Conservation (phyloP, 208 protist species). For the Herpetomonas samuelpessoai region DNA sequence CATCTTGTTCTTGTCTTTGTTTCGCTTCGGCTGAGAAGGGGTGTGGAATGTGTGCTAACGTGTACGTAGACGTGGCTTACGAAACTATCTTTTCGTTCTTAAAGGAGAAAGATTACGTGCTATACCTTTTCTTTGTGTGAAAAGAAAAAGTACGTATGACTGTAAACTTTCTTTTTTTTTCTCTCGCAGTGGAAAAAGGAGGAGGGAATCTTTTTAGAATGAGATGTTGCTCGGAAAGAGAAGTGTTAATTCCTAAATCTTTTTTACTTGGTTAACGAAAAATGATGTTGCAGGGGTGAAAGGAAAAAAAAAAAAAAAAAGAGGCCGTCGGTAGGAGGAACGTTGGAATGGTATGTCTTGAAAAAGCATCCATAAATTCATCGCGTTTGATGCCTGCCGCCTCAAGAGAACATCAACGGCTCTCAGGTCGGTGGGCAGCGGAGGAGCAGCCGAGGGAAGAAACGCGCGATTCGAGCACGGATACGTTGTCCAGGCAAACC, state of each 20-base stretch:
- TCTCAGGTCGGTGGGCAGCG: too few relatives aligned
- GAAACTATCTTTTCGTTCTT: slow-evolving; percentile 4
- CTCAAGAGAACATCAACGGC: too few relatives aligned
- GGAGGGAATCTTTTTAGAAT: slow-evolving; percentile 1
- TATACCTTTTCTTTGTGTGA: slow-evolving; percentile 10
- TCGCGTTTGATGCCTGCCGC: too few relatives aligned
- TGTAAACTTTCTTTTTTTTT: slow-evolving; percentile 9
- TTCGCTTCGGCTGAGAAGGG: neutral
- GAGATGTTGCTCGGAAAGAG: neutral
- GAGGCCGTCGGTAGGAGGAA: slow-evolving; percentile 1
- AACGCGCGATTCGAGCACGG: too few relatives aligned
- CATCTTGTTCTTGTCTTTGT: slow-evolving; percentile 24
- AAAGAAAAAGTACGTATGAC: slow-evolving; percentile 10
- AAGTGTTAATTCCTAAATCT: neutral
- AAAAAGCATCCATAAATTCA: too few relatives aligned
- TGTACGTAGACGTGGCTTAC: neutral
- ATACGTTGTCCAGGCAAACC: too few relatives aligned
- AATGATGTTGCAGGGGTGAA: neutral
- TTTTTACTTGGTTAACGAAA: slow-evolving; percentile 1
- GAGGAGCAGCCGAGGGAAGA: too few relatives aligned
- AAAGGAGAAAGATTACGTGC: slow-evolving; percentile 6
- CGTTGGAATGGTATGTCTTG: too few relatives aligned
- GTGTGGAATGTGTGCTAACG: neutral
- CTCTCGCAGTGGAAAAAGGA: slow-evolving; percentile 9
- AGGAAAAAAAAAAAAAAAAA: slow-evolving; percentile 11